Base-by-base conservation (phyloP, 2,329 filamentous ascomycete species). In the Juglanconis sp. region DNA sequence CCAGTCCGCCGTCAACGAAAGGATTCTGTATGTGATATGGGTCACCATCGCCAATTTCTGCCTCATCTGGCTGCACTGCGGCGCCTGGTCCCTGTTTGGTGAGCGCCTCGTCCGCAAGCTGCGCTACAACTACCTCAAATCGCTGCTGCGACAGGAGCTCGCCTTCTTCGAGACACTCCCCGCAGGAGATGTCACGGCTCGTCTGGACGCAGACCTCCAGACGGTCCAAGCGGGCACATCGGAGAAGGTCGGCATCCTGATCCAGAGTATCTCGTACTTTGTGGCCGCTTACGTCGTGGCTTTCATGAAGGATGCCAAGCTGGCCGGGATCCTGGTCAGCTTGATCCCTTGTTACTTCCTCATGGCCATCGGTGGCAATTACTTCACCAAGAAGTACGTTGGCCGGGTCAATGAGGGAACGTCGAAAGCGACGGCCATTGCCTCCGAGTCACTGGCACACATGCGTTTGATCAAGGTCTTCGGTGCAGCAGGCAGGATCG, bases 201-300 rank as follows among this genome's bases (percentile, higher is more conserved):
- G 84, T 30, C 76, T 88, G 30, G 83, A 81, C 65, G 78, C 77
- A 59, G 84, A 87, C 65, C 83, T 87, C n/a, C 77, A 81, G 62
- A 79, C 79, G 0, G 84, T 87, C 57, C 83, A 84, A 56, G 78
- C 78, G 3, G 85, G 85, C 13, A 86, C 84, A 0, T 82, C 81
- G 0, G 84, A 87, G 71, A 87, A 87, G 68, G 84, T 86, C 13
- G 85, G 84, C 38, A 79, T 87, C 10, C 81, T 80, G 54, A 72
- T 87, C 5, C 77, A 79, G 24, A 83, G 79, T 32, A 64, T 84
- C 5, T 81, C 83, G 0, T 86, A 85, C 69, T 87, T 87, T 65
- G 70, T 87, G 47, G 81, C 84, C 0, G 81, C 84, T 0, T 87
- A 86, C 63, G 76, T 86, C 9, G 79, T 87, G 17, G 83, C 84